phyloP scores from a whole-genome alignment of 2,329 filamentous ascomycete species.

The Daldinia sp. region DNA sequence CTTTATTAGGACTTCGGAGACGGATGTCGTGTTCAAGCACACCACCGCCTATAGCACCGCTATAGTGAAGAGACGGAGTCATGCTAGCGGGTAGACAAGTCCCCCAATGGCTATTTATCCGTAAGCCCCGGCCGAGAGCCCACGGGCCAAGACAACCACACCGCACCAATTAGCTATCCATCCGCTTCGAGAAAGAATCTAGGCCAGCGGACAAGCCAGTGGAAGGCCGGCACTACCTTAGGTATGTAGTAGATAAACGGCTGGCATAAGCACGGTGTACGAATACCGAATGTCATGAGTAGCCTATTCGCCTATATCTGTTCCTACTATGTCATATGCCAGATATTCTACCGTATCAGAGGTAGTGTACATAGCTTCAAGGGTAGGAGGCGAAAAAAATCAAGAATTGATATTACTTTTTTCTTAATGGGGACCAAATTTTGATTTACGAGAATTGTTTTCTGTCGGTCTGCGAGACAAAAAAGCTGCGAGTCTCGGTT shows the following conservation, averaged over 20 bases:
- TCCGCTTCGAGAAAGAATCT: constrained; percentile 32
- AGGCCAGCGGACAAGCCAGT: constrained; percentile 17
- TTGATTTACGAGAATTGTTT: background rate
- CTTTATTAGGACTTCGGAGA: constrained; percentile 27
- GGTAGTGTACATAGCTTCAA: background rate
- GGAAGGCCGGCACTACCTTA: constrained; percentile 13
- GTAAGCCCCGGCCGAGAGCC: constrained; percentile 15
- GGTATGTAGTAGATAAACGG: constrained; percentile 1
- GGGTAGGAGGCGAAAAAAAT: background rate
- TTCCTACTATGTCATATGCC: background rate
- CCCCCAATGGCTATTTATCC: constrained; percentile 10
- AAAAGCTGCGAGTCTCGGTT: background rate
- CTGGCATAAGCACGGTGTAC: constrained; percentile 28
- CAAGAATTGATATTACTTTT: background rate
- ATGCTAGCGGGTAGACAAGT: background rate
- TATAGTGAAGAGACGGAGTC: constrained; percentile 1
- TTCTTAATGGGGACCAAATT: background rate
- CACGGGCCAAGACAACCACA: constrained; percentile 13
- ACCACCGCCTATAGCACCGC: background rate
- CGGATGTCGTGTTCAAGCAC: constrained; percentile 2
- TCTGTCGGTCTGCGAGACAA: background rate
- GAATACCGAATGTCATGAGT: constrained; percentile 2
- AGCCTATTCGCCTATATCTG: constrained; percentile 6
- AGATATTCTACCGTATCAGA: background rate
- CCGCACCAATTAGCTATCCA: constrained; percentile 22